phyloP scores from a whole-genome alignment of 2,329 filamentous ascomycete species.

The Ophiosphaerella herpotricha region DNA sequence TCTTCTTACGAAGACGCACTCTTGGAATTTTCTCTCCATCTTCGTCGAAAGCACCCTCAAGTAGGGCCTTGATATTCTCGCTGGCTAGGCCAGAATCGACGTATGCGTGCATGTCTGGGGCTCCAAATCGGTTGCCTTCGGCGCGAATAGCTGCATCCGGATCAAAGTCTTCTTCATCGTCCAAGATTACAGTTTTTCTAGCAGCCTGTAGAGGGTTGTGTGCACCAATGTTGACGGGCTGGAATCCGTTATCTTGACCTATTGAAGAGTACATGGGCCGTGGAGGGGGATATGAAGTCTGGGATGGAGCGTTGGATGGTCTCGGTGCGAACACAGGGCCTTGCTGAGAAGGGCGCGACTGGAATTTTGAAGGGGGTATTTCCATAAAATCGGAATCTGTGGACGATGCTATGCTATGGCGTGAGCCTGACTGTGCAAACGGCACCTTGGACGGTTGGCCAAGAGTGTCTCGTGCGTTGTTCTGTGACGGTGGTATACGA shows the following conservation, averaged over 20 bases:
- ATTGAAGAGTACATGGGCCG: constrained; percentile 60
- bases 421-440: constrained; percentile 22
- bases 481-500: constrained; percentile 18
- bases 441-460: constrained; percentile 21
- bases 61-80: constrained; percentile 77
- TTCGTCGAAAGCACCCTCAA: constrained; percentile 80
- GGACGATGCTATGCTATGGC: constrained; percentile 34
- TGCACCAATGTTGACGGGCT: constrained; percentile 42
- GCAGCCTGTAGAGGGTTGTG: constrained; percentile 34
- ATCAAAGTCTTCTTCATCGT: constrained; percentile 53
- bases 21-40: constrained; percentile 63
- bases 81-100: constrained; percentile 73
- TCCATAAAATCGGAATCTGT: constrained; percentile 41
- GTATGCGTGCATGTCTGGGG: constrained; percentile 62
- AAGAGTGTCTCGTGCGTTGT: constrained; percentile 5
- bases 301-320: constrained; percentile 52
- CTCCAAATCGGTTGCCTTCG: constrained; percentile 56
- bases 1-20: constrained; percentile 52
- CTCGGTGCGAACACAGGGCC: constrained; percentile 51
- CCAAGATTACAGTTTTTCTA: constrained; percentile 48
- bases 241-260: constrained; percentile 46
- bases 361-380: constrained; percentile 41
- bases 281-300: constrained; percentile 56
- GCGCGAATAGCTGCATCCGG: constrained; percentile 53
- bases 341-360: constrained; percentile 30